Percentiles rank a stretch among this genome's conserved stretches.
Conservation (phyloP, 2,329 filamentous ascomycete species). For the Epicoccum nigrum region DNA sequence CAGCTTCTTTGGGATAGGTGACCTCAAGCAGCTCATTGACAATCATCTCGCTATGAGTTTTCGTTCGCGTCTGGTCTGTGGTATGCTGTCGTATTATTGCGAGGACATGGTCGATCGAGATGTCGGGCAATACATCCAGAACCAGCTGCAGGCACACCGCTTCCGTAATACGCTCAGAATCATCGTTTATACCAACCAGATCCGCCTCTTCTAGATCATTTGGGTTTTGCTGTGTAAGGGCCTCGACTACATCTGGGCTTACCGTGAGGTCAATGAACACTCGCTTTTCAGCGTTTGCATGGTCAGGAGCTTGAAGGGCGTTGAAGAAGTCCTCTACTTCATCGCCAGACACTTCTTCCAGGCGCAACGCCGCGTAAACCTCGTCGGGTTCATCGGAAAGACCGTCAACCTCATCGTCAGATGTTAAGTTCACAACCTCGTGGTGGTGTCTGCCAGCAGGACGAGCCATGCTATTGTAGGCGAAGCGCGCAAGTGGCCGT, state of each 20-base stretch:
- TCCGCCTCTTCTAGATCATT: background rate
- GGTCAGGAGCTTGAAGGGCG: too few species aligned
- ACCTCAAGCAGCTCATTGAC: slow-evolving; percentile 39
- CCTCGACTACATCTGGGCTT: slow-evolving; percentile 32
- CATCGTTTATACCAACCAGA: background rate
- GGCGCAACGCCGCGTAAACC: too few species aligned
- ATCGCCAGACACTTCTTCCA: too few species aligned
- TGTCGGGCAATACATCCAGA: slow-evolving; percentile 43
- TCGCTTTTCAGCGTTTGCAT: too few species aligned
- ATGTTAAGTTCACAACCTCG: slow-evolving; percentile 31
- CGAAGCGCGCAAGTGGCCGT: too few species aligned
- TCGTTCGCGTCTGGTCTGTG: slow-evolving; percentile 30
- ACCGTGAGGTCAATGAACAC: too few species aligned
- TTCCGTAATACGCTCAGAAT: slow-evolving; percentile 23
- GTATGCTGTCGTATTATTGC: slow-evolving; percentile 31
- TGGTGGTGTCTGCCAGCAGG: background rate
- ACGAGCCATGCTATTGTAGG: slow-evolving; percentile 20
- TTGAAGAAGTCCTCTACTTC: too few species aligned
- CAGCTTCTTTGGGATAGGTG: slow-evolving; percentile 44
- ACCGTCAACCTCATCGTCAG: slow-evolving; percentile 30
- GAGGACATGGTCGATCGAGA: slow-evolving; percentile 41
- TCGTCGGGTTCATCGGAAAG: background rate
- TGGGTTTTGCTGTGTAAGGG: slow-evolving; percentile 16
- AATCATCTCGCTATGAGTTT: slow-evolving; percentile 33
- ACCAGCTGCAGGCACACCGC: slow-evolving; percentile 39